Conservation (phyloP, 2,329 filamentous ascomycete species). For the Talaromyces sp. region DNA sequence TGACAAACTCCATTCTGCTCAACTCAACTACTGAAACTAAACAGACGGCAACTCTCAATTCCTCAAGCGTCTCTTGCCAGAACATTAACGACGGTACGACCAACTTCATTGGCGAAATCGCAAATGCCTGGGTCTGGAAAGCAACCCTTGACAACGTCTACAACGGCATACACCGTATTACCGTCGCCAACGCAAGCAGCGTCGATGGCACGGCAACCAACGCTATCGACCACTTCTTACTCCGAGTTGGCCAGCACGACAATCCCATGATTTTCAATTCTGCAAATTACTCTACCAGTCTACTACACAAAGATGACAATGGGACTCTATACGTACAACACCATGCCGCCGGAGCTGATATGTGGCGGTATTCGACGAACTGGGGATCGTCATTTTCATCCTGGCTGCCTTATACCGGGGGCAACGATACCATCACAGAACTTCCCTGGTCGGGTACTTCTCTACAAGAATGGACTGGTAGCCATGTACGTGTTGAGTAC, state of each 20-base stretch:
- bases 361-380: slow-evolving; percentile 60
- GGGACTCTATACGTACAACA: slow-evolving; percentile 53
- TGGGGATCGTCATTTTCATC: slow-evolving; percentile 59
- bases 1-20: slow-evolving; percentile 51
- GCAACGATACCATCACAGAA: slow-evolving; percentile 47
- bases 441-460: slow-evolving; percentile 58
- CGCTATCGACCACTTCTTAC: slow-evolving; percentile 58
- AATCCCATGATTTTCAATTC: slow-evolving; percentile 60
- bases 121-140: slow-evolving; percentile 53
- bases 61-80: slow-evolving; percentile 45
- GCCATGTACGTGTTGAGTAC: slow-evolving; percentile 63
- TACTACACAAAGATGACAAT: slow-evolving; percentile 47
- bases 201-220: slow-evolving; percentile 46
- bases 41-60: slow-evolving; percentile 44
- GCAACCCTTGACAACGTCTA: slow-evolving; percentile 55
- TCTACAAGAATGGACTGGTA: slow-evolving; percentile 57
- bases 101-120: slow-evolving; percentile 50
- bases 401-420: slow-evolving; percentile 56
- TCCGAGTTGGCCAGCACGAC: slow-evolving; percentile 55
- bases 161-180: slow-evolving; percentile 59
- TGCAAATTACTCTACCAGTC: slow-evolving; percentile 57
- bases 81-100: slow-evolving; percentile 34
- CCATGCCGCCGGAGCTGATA: slow-evolving; percentile 58
- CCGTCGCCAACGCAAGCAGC: slow-evolving; percentile 53
- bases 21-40: slow-evolving; percentile 53